Base-by-base conservation (phyloP, 805 yeast species). In the Scheffersomyces spartinae region DNA sequence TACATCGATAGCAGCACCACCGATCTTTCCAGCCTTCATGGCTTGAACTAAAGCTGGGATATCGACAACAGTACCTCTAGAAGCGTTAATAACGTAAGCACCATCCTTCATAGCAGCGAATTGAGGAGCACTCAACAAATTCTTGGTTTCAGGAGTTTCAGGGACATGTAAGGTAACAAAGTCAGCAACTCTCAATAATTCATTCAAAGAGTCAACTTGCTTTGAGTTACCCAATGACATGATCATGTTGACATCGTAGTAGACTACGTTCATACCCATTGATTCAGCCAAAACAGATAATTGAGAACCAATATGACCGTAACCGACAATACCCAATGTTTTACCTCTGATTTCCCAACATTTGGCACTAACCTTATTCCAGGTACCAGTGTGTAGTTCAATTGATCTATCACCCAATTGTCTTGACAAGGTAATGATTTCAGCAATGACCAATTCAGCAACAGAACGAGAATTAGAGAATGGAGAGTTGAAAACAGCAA, bases 331-430 rank as follows among this genome's bases (percentile, higher is more conserved):
- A 34, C 98, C 98, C 43, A 91, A 68, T 25, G 98, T 88, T 60
- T 91, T 91, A 40, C 98, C 98, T 64, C 98, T 81, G 42, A 91
- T 86, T 63, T 91, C 98, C 97, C 97, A 91, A 64, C 98, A 91
- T 56, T 72, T 85, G 39, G 83, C 68, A 45, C 81, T 67, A 42
- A 88, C 96, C 64, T 91, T 91, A 67, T 91, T 91, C 98, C 98
- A 91, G 35, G 88, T 76, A 38, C 96, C 96, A 28, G 88, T 71
- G 65, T 88, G 98, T 65, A 91, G 52, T 65, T 91, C 98, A 39
- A 79, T 78, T 18, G 95, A 83, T 61, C 98, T 77, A 57, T 91
- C 98, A 47, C 96, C 95, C 35, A 88, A 58, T 64, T 91, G 98
- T 65, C 98, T 79, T 15, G 98, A 94, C 46, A 91, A 68, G 24